Base-by-base conservation (phyloP, 345 rosid genomes). In the Carallia pectinifolia region DNA sequence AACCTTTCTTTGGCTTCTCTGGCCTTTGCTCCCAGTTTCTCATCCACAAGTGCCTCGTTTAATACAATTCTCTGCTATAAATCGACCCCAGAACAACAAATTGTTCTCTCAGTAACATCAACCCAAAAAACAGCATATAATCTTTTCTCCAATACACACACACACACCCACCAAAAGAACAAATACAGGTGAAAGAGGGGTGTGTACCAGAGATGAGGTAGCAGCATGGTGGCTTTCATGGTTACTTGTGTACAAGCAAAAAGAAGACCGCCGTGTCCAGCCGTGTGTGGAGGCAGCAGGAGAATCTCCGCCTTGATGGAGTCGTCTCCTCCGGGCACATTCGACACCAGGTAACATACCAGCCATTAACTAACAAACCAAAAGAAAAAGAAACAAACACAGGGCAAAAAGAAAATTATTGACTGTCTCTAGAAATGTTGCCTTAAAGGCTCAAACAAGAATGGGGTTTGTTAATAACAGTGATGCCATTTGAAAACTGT, bases 271-370 rank as follows among this genome's bases (percentile, higher is more conserved):
- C 70, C 95, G 66, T 1, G 85, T 70, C 62, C 74, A 76, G 60
- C 78, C 75, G 7, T 77, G 74, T 17, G 79, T 76, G 0, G 74
- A 56, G 62, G 71, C 36, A 50, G 53, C 64, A 5, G 80, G 74
- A 2, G 86, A 67, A 29, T 89, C 82, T 53, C 86, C 82, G 79
- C 87, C 81, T 5, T 77, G 90, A 78, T 85, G 92, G 61, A 88
- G 68, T 5, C 92, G 80, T 61, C 97, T 85, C 75, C 97, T 79
- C 48, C 97, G 78, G 1, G 97, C 97, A 69, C 85, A 80, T 74
- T 92, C 93, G 61, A 92, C 96, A 13, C 97, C 99, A 53, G 92
- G 88, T 65, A 95, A 84, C 93, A 87, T 87, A 1, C 97, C 97
- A 5, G 97, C 96, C 92, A 90, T 90, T 3, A 60, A 44, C 33